A percentile compares a stretch with the other conserved stretches of the same genome.
Evolutionary conservation across 2,329 filamentous ascomycete genomes (phyloP).

Genomic region (Dendryphion nanum): DNA sequence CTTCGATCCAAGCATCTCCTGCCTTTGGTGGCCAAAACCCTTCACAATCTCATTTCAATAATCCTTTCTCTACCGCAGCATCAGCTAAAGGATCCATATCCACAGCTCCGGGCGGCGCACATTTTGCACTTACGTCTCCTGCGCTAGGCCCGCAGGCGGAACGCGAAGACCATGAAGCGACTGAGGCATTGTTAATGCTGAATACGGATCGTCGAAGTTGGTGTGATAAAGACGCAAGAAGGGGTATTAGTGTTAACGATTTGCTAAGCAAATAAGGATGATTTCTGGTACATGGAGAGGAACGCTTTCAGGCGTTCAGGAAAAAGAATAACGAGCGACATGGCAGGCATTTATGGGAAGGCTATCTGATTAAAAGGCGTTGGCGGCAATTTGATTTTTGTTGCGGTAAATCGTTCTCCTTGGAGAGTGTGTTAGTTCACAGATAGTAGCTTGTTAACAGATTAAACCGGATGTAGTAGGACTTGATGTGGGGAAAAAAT

Average conservation of each 20-base stretch:
- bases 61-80: slow-evolving; percentile 26
- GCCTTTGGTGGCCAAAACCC: slow-evolving; percentile 43
- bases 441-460: too few species aligned
- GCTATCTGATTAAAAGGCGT: slow-evolving; percentile 9
- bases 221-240: slow-evolving; percentile 25
- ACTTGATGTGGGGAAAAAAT: too few species aligned
- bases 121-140: slow-evolving; percentile 37
- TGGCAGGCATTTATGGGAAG: background rate
- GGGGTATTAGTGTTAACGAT: slow-evolving; percentile 49
- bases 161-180: slow-evolving; percentile 67
- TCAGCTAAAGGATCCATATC: slow-evolving; percentile 24
- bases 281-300: background rate
- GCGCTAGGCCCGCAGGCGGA: slow-evolving; percentile 36
- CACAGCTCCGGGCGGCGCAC: slow-evolving; percentile 19
- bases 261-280: slow-evolving; percentile 36
- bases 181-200: slow-evolving; percentile 82
- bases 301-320: slow-evolving; percentile 1
- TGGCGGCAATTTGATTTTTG: slow-evolving; percentile 2
- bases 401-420: too few species aligned
- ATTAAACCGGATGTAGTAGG: too few species aligned
- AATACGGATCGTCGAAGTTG: slow-evolving; percentile 69
- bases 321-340: background rate
- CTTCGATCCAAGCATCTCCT: slow-evolving; percentile 35
- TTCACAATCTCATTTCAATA: slow-evolving; percentile 27
- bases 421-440: too few species aligned